Evolutionary conservation across 2,329 filamentous ascomycete genomes (phyloP).

Genomic region (Sporothrix globosa): DNA sequence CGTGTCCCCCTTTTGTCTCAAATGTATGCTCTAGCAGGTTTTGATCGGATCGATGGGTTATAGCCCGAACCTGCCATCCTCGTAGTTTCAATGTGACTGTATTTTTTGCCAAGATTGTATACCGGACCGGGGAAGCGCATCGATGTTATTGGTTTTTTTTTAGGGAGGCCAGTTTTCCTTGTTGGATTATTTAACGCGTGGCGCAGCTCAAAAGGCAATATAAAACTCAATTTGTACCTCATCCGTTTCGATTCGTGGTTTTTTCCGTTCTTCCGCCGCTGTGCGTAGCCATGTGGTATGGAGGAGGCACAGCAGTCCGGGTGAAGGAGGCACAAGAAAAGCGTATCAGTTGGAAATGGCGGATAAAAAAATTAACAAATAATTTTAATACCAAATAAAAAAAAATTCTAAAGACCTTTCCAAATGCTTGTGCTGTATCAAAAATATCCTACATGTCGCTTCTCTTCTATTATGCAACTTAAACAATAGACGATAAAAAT

Average conservation of each 20-base stretch:
- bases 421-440: not conserved
- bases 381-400: not conserved
- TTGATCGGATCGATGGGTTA: constrained; percentile 3
- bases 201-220: not conserved
- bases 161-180: not conserved
- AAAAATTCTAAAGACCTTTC: not conserved
- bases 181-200: not conserved
- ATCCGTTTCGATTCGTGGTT: constrained; percentile 1
- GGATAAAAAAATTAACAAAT: not conserved
- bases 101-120: not conserved
- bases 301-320: not conserved
- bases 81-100: not conserved
- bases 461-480: not conserved
- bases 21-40: too few relatives aligned
- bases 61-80: not conserved
- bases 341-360: not conserved
- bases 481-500: constrained; percentile 4
- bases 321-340: not conserved
- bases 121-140: constrained; percentile 10
- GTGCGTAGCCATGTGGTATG: not conserved
- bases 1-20: not conserved
- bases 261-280: constrained; percentile 4
- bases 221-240: not conserved
- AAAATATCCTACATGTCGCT: not conserved
- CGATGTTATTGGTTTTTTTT: not conserved